Evolutionary conservation across 257 asterid genomes (phyloP).

Genomic region (Capsicum pubescens): DNA sequence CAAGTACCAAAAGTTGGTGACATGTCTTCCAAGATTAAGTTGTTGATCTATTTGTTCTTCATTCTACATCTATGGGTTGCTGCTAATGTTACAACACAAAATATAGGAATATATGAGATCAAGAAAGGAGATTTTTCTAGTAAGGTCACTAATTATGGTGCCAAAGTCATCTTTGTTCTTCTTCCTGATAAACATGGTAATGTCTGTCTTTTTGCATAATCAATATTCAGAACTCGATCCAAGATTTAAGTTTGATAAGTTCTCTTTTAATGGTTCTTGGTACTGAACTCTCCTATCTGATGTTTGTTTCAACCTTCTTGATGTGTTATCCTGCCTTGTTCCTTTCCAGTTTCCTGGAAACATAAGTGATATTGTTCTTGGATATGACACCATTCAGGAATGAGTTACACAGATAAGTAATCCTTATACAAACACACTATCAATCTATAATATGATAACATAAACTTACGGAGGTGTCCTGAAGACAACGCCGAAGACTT

Average conservation of each 20-base stretch:
- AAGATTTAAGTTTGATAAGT: neutral
- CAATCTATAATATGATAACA: neutral
- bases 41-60: conserved; percentile 35
- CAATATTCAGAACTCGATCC: too few relatives aligned
- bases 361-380: too few relatives aligned
- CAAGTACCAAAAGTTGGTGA: too few relatives aligned
- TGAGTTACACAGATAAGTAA: too few relatives aligned
- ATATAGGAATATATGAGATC: conserved; percentile 19
- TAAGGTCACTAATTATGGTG: conserved; percentile 78
- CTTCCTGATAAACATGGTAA: conserved; percentile 82
- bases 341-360: too few relatives aligned
- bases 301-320: too few relatives aligned
- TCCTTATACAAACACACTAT: too few relatives aligned
- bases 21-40: conserved; percentile 36
- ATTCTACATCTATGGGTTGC: conserved; percentile 31
- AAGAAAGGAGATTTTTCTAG: conserved; percentile 60
- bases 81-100: neutral
- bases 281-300: too few relatives aligned
- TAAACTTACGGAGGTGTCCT: conserved; percentile 92
- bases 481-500: conserved; percentile 92
- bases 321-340: too few relatives aligned
- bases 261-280: neutral
- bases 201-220: neutral
- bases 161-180: conserved; percentile 71
- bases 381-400: too few relatives aligned